A percentile compares a stretch with the other conserved stretches of the same genome.
Conservation (phyloP, 345 rosid genomes). For the Eucalyptus melliodora region DNA sequence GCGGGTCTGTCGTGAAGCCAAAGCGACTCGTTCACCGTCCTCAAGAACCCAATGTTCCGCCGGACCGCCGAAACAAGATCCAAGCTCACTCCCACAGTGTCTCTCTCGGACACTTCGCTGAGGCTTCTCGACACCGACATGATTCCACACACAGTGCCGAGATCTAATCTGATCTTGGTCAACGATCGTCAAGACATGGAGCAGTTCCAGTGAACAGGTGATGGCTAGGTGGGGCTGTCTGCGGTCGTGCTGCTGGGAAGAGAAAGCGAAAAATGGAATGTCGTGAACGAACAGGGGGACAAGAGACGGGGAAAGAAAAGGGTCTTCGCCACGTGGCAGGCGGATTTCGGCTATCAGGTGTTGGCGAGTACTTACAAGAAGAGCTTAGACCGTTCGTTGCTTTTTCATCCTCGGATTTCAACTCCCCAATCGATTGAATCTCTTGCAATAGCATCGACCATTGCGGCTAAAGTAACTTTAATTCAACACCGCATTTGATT, state of each 20-base stretch:
- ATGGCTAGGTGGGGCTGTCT: neutral
- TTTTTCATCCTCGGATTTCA: neutral
- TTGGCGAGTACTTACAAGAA: neutral
- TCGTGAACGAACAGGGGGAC: neutral
- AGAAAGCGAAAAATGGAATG: neutral
- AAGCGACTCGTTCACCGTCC: slow-evolving; percentile 36
- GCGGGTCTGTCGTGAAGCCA: slow-evolving; percentile 60
- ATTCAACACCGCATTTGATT: neutral
- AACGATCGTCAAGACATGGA: neutral
- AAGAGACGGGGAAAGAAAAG: neutral
- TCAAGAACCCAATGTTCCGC: slow-evolving; percentile 44
- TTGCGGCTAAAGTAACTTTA: neutral
- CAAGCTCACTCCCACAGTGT: slow-evolving; percentile 27
- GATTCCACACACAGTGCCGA: neutral
- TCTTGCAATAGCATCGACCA: neutral
- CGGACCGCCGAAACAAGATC: slow-evolving; percentile 73
- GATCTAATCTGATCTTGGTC: neutral
- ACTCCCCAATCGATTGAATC: neutral
- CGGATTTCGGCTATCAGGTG: neutral
- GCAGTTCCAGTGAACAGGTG: neutral
- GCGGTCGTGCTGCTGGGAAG: neutral
- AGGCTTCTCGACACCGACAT: slow-evolving; percentile 30
- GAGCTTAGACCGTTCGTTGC: neutral
- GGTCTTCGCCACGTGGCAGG: neutral
- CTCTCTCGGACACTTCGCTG: slow-evolving; percentile 50